phyloP scores from a whole-genome alignment of 106 monocot species.

The Acanthochlamys bracteata region DNA sequence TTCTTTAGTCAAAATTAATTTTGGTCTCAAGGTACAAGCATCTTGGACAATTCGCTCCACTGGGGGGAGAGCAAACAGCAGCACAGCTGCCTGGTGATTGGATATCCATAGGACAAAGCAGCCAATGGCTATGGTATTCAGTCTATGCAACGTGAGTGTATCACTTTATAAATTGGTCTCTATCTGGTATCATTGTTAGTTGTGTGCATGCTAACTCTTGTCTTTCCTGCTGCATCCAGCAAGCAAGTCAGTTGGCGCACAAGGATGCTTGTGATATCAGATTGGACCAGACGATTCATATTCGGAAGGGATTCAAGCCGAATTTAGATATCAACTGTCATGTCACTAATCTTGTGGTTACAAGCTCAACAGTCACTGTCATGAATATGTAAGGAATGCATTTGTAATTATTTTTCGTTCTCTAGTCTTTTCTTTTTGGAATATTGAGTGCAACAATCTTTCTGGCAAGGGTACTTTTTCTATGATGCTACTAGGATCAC shows the following conservation, averaged over 20 bases:
- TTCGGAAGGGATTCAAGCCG: conserved; percentile 65
- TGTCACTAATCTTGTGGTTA: background rate
- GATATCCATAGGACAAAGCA: conserved; percentile 68
- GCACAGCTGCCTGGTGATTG: conserved; percentile 90
- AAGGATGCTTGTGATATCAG: conserved; percentile 40
- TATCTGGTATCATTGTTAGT: background rate
- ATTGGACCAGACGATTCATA: conserved; percentile 51
- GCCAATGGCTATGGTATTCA: conserved; percentile 86
- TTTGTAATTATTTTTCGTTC: no score
- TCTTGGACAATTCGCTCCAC: conserved; percentile 86
- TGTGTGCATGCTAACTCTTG: background rate
- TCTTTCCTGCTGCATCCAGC: conserved; percentile 17
- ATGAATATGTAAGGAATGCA: no score
- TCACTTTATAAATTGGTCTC: background rate
- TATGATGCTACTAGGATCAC: no score
- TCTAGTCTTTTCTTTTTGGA: no score
- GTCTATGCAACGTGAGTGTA: conserved; percentile 63
- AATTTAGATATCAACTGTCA: conserved; percentile 11
- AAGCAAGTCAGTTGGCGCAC: conserved; percentile 86
- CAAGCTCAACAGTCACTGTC: no score
- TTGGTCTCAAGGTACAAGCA: conserved; percentile 61
- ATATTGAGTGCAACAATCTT: no score
- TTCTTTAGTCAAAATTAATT: background rate
- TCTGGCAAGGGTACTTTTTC: no score
- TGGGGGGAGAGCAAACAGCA: conserved; percentile 94